Evolutionary conservation across 1,284 basidiomycete species (phyloP), one percentile per base, ranked within the genome.

Genomic region (Cryptococcus hybrid): DNA sequence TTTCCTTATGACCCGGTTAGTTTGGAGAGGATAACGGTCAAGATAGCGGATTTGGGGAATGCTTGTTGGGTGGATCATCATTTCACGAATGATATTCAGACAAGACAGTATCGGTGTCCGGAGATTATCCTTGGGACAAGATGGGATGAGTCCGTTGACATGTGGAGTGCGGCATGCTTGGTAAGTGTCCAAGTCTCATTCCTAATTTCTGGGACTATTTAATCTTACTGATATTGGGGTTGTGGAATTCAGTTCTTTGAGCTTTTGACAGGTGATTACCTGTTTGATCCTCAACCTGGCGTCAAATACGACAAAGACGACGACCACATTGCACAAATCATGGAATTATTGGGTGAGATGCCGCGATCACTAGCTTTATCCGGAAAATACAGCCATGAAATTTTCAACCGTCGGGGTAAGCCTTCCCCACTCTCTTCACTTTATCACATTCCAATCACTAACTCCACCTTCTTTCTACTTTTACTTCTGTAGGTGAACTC

Each of bases 311-410:
- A 83, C 80, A 96, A 97, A 79, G 96, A 99, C 78, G 95, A 99
- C 77, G 96, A 99, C 74, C 95, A 99, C 73, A 92, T 99, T 59
- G 95, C 96, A 4, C 95, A 99, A 80, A 92, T 99, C 69, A 93
- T 98, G 78, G 96, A 99, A 79, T 83, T 99, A 12, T 82, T 98
- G 67, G 96, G 95, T 52, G 92, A 96, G 70, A 82, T 84, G 74
- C 75, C 94, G 9, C 88, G 88, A 70, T 82, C 81, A 52, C 80
- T 99, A 48, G 92, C 92, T 2, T 86, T 96, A 66, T 85, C 86
- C 3, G 96, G 96, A 48, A 98, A 96, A 76, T 98, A 97, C 80
- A 89, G 87, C 62, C 85, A 86, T 55, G 94, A 98, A 74, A 92
- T 98, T 73, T 99, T 99, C 81, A 98, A 89, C 69, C 86, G 92